Evolutionary conservation across 306 rosid species (phyloP).

Genomic region (Ammopiptanthus mongolicus): DNA sequence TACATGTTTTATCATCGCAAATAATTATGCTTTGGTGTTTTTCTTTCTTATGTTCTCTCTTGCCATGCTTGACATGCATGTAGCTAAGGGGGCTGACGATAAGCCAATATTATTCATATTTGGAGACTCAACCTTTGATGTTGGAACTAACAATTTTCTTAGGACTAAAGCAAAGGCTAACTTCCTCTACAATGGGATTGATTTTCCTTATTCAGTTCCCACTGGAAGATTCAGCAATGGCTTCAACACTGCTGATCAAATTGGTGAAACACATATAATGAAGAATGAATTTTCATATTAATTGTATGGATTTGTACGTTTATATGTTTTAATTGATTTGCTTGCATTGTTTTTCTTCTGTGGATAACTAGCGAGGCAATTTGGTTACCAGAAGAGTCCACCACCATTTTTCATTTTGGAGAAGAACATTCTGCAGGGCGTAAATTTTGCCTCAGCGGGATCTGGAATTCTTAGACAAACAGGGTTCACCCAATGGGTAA

Average conservation of each 20-base stretch:
- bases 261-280: conserved; percentile 27
- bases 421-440: conserved; percentile 27
- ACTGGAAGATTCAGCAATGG: conserved; percentile 67
- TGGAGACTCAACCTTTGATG: conserved; percentile 56
- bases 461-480: conserved; percentile 41
- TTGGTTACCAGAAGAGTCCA: conserved; percentile 43
- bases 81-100: background rate
- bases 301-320: background rate
- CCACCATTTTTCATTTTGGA: conserved; percentile 35
- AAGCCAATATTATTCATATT: conserved; percentile 39
- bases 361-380: conserved; percentile 21
- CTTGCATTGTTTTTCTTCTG: background rate
- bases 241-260: conserved; percentile 45
- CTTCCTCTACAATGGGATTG: conserved; percentile 40
- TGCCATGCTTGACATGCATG: conserved; percentile 16
- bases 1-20: background rate
- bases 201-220: conserved; percentile 31
- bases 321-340: background rate
- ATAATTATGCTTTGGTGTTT: background rate
- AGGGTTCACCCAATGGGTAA: conserved; percentile 28
- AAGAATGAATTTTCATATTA: background rate
- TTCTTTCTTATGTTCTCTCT: conserved; percentile 1
- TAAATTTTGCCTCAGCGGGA: conserved; percentile 53
- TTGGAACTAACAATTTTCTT: conserved; percentile 51
- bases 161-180: conserved; percentile 27